Evolutionary conservation across 2,329 filamentous ascomycete genomes (phyloP).

Genomic region (Neofusicoccum laricinum): DNA sequence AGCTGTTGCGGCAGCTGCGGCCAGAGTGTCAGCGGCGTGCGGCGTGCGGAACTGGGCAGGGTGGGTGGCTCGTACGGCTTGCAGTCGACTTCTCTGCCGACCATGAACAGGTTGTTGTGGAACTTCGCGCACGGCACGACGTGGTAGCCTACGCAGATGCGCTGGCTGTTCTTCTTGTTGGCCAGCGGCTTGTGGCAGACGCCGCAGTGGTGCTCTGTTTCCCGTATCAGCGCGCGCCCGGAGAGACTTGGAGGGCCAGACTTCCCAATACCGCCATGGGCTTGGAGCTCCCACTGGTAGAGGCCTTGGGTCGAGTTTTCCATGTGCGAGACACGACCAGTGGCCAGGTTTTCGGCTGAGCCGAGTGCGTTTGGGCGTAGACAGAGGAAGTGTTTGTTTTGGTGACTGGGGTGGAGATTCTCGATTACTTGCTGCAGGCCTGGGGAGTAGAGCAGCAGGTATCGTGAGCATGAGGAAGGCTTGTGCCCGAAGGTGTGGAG

Average conservation of each 20-base stretch:
- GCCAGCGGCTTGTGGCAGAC: conserved; percentile 43
- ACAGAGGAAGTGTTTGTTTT: no score
- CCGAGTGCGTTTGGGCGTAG: no score
- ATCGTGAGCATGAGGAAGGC: no score
- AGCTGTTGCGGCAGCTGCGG: not conserved
- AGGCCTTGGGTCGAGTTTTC: no score
- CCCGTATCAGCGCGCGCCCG: not conserved
- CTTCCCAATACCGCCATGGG: not conserved
- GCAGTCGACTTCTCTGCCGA: not conserved
- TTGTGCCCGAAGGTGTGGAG: no score
- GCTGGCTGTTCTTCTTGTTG: not conserved
- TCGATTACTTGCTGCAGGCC: no score
- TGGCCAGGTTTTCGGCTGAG: no score
- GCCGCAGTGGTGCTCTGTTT: conserved; percentile 49
- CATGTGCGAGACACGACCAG: no score
- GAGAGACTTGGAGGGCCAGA: not conserved
- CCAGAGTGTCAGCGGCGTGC: not conserved
- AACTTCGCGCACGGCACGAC: conserved; percentile 47
- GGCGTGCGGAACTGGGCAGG: no score
- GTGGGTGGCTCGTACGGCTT: not conserved
- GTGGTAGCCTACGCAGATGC: not conserved
- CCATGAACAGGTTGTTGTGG: conserved; percentile 6
- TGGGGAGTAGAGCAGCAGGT: no score
- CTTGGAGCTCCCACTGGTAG: no score
- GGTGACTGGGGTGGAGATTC: no score